Evolutionary conservation across 176 grass and related monocot species (phyloP).

Genomic region (Carex littledalei): DNA sequence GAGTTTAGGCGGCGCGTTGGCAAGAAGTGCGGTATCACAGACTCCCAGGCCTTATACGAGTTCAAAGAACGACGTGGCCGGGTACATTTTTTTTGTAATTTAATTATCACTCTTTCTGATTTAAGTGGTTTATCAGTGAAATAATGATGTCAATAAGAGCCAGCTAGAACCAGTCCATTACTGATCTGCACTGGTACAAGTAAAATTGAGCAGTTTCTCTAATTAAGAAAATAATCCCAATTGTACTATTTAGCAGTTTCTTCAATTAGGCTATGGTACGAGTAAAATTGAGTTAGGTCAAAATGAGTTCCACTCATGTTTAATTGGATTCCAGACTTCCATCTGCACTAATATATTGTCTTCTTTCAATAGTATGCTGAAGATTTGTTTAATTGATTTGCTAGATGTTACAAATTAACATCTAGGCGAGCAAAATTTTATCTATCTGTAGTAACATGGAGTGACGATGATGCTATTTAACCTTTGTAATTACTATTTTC

Average conservation of each 20-base stretch:
- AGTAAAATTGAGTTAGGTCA: not conserved
- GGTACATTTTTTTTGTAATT: not conserved
- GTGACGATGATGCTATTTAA: not conserved
- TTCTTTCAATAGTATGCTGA: not conserved
- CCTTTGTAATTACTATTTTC: not conserved
- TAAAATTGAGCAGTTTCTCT: too few species aligned
- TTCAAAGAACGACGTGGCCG: constrained; percentile 81
- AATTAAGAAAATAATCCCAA: too few species aligned
- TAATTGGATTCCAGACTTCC: not conserved
- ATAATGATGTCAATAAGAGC: not conserved
- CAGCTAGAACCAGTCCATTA: not conserved
- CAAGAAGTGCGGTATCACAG: constrained; percentile 78
- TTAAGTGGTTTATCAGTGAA: not conserved
- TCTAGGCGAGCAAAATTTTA: not conserved
- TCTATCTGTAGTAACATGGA: not conserved
- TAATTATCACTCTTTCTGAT: not conserved
- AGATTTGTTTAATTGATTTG: not conserved
- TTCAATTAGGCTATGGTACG: not conserved
- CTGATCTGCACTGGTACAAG: not conserved
- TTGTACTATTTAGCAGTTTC: not conserved
- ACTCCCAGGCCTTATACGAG: constrained; percentile 75
- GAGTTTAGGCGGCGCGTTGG: constrained; percentile 87
- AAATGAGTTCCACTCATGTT: not conserved
- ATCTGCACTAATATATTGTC: not conserved
- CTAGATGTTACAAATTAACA: not conserved